These are phyloP conservation scores for Yamadazyma atlantica DNA, from an alignment of 1,139 yeast species.

Conservation along the genomic window DNA sequence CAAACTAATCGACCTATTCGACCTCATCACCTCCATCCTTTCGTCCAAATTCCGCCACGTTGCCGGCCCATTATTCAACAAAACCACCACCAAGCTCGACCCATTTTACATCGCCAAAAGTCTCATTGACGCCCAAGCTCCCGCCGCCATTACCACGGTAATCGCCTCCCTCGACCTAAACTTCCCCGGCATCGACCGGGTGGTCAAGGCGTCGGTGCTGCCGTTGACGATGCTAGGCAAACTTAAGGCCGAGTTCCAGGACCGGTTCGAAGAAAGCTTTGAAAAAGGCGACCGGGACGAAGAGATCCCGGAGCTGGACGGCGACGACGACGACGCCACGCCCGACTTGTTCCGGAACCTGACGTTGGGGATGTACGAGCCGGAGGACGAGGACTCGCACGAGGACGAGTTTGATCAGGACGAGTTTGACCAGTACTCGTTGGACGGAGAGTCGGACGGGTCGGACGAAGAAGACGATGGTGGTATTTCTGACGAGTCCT, in stretches of 20 bases:
- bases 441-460: too few species aligned
- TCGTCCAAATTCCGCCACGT: slow-evolving; percentile 43
- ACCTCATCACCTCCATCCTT: slow-evolving; percentile 46
- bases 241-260: slow-evolving; percentile 58
- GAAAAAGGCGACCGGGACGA: slow-evolving; percentile 40
- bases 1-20: slow-evolving; percentile 58
- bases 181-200: slow-evolving; percentile 62
- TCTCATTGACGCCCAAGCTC: slow-evolving; percentile 65
- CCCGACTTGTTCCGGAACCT: slow-evolving; percentile 86
- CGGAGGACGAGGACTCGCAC: slow-evolving; percentile 73
- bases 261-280: slow-evolving; percentile 51
- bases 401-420: slow-evolving; percentile 34
- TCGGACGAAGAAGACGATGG: slow-evolving; percentile 18
- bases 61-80: slow-evolving; percentile 46
- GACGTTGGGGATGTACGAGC: slow-evolving; percentile 91
- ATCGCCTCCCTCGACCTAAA: slow-evolving; percentile 69
- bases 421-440: too few species aligned
- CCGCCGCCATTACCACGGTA: slow-evolving; percentile 54
- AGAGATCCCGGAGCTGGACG: slow-evolving; percentile 34
- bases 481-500: slow-evolving; percentile 6
- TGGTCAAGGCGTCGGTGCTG: slow-evolving; percentile 57
- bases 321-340: slow-evolving; percentile 72
- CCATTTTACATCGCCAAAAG: slow-evolving; percentile 60
- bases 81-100: slow-evolving; percentile 53
- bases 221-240: slow-evolving; percentile 65